Conservation (phyloP, 768 basidiomycete species). For the Russula virescens region DNA sequence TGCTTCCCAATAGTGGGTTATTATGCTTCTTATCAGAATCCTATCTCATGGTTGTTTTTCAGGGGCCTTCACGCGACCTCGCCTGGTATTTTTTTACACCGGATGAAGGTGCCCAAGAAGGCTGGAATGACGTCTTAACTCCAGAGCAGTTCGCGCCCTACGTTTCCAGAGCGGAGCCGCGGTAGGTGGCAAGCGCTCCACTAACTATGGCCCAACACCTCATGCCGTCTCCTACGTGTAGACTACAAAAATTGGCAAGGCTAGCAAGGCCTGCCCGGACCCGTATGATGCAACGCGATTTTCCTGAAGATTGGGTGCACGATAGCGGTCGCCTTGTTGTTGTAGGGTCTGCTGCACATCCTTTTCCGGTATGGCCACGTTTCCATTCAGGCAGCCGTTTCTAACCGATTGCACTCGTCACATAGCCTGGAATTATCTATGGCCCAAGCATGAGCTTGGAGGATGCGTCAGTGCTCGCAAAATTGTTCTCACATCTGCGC, state of each 20-base stretch:
- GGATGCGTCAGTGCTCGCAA: slow-evolving; percentile 37
- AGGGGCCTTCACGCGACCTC: slow-evolving; percentile 19
- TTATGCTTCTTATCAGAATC: not conserved
- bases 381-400: not conserved
- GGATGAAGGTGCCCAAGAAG: slow-evolving; percentile 22
- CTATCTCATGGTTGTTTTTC: not conserved
- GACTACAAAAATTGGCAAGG: slow-evolving; percentile 23
- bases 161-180: slow-evolving; percentile 16
- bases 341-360: slow-evolving; percentile 36
- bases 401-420: not conserved
- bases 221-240: not conserved
- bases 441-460: slow-evolving; percentile 35
- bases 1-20: slow-evolving; percentile 22
- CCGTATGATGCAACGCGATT: slow-evolving; percentile 23
- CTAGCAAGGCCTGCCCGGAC: slow-evolving; percentile 24
- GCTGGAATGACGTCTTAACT: slow-evolving; percentile 20
- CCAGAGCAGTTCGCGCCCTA: slow-evolving; percentile 14
- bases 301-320: slow-evolving; percentile 34
- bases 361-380: slow-evolving; percentile 30
- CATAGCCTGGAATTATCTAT: slow-evolving; percentile 32
- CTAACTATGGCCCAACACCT: not conserved
- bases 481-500: slow-evolving; percentile 35
- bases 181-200: slow-evolving; percentile 8
- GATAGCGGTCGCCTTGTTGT: slow-evolving; percentile 29
- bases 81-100: slow-evolving; percentile 27